These are phyloP conservation scores for Polyporus arcularius DNA, from an alignment of 768 basidiomycete genomes.

Conservation along the genomic window DNA sequence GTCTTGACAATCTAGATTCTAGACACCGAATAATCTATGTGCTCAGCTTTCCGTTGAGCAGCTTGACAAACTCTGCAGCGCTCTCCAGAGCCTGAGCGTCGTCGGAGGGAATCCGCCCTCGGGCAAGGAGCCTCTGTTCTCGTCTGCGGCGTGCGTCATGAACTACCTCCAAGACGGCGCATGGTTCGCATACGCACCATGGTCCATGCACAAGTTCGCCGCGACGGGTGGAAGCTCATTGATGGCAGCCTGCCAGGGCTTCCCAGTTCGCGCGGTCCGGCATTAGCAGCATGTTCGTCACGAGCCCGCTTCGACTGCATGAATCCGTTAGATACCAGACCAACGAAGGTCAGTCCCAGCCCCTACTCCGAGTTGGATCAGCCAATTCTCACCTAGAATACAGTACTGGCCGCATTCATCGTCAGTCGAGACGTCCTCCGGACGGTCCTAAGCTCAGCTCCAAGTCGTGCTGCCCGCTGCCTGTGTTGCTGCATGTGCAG, in stretches of 20 bases:
- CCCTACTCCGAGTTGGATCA: too few species aligned
- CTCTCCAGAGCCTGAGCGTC: conserved; percentile 69
- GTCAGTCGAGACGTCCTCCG: too few species aligned
- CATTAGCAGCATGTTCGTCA: too few species aligned
- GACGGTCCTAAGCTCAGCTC: too few species aligned
- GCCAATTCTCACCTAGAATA: too few species aligned
- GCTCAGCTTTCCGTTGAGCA: conserved; percentile 43
- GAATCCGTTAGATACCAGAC: too few species aligned
- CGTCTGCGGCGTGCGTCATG: conserved; percentile 50
- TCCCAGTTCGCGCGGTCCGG: too few species aligned
- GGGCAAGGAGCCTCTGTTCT: conserved; percentile 68
- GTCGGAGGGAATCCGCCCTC: conserved; percentile 72
- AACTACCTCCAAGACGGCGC: not conserved
- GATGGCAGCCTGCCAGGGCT: conserved; percentile 52
- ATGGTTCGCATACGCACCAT: conserved; percentile 48
- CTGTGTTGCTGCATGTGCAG: too few species aligned
- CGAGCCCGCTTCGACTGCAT: too few species aligned
- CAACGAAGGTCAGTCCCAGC: too few species aligned
- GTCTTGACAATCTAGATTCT: conserved; percentile 78
- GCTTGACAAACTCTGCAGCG: conserved; percentile 51
- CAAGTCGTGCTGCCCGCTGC: too few species aligned
- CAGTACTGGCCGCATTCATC: too few species aligned
- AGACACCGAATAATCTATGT: conserved; percentile 53
- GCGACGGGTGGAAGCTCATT: conserved; percentile 75
- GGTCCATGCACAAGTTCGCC: conserved; percentile 85